Evolutionary conservation across 352 stramenopile species (phyloP).

Genomic region (Pythium monospermum): DNA sequence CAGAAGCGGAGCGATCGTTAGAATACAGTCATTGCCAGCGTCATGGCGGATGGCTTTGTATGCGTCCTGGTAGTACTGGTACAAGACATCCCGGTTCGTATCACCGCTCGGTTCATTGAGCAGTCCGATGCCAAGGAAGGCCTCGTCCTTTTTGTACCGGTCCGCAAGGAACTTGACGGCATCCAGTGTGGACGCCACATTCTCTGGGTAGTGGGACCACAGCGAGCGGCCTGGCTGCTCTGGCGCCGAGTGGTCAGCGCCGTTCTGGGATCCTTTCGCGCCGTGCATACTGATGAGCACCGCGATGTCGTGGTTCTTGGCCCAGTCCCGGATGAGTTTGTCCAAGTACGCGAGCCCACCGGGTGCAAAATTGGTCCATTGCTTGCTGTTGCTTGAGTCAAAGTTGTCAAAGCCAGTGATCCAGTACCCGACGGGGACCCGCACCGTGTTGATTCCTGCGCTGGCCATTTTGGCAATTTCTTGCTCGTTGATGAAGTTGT

Average conservation of each 20-base stretch:
- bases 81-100: slow-evolving; percentile 48
- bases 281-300: slow-evolving; percentile 56
- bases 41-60: slow-evolving; percentile 53
- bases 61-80: slow-evolving; percentile 69
- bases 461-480: slow-evolving; percentile 59
- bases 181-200: slow-evolving; percentile 50
- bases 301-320: slow-evolving; percentile 34
- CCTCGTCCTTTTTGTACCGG: slow-evolving; percentile 59
- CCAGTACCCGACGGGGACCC: slow-evolving; percentile 76
- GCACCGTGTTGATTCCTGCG: slow-evolving; percentile 74
- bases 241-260: slow-evolving; percentile 61
- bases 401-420: slow-evolving; percentile 67
- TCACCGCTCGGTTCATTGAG: slow-evolving; percentile 64
- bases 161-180: slow-evolving; percentile 46
- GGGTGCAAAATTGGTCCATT: slow-evolving; percentile 46
- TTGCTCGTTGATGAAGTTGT: slow-evolving; percentile 60
- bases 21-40: slow-evolving; percentile 52
- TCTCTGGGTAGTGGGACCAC: slow-evolving; percentile 48
- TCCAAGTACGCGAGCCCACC: slow-evolving; percentile 49
- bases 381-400: slow-evolving; percentile 28
- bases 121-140: slow-evolving; percentile 70
- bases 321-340: slow-evolving; percentile 32
- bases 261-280: slow-evolving; percentile 75
- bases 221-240: slow-evolving; percentile 33
- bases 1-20: slow-evolving; percentile 49